These are phyloP conservation scores for Fusarium sp. DNA, from an alignment of 2,329 filamentous ascomycete species.

Conservation along the genomic window DNA sequence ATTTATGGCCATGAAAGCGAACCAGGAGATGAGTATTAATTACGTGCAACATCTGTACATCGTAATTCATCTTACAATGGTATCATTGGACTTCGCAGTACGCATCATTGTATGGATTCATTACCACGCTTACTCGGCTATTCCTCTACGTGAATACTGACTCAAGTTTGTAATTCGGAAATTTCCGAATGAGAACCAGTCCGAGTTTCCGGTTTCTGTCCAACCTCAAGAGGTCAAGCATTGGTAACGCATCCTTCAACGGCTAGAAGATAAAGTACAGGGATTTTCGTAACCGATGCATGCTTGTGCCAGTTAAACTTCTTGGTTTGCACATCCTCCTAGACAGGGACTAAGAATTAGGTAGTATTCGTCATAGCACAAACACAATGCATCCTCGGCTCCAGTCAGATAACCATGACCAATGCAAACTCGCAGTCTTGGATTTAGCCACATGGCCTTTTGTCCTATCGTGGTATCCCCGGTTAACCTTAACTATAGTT, in stretches of 20 bases:
- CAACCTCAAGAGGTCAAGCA: rapidly evolving
- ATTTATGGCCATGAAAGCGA: not conserved
- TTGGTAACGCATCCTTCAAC: not conserved
- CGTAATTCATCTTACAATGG: rapidly evolving
- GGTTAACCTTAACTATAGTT: not conserved
- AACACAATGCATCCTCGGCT: not conserved
- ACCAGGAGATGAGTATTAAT: not conserved
- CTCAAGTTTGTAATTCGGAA: too few relatives aligned
- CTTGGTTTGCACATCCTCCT: not conserved
- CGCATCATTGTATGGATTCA: rapidly evolving
- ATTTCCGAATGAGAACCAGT: not conserved
- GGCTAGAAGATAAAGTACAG: not conserved
- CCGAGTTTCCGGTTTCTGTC: not conserved
- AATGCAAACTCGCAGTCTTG: not conserved
- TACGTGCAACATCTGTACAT: rapidly evolving
- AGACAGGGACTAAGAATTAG: not conserved
- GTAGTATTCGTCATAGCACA: not conserved
- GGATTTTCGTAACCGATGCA: not conserved
- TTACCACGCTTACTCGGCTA: rapidly evolving
- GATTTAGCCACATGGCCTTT: not conserved
- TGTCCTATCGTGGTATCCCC: not conserved
- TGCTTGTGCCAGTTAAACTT: not conserved
- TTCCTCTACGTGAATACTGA: rapidly evolving
- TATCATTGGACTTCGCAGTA: rapidly evolving
- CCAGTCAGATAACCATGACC: not conserved